Conservation (phyloP, 1,139 yeast species). For the Tardiomyces blankii region DNA sequence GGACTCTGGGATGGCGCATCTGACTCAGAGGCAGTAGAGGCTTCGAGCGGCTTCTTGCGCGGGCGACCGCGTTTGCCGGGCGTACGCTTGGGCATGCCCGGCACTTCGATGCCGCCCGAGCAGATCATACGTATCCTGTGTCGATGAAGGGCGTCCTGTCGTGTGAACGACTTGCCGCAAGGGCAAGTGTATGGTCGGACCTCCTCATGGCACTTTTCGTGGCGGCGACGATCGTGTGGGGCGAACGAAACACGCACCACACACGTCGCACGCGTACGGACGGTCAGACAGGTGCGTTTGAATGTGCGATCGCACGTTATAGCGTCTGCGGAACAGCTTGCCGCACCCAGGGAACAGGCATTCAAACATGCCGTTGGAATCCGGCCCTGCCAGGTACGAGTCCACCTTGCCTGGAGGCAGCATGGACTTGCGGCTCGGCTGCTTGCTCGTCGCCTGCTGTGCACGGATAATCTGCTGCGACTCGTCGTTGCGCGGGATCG, state of each 20-base stretch:
- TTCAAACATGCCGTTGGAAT: constrained; percentile 48
- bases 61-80: constrained; percentile 24
- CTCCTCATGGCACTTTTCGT: constrained; percentile 68
- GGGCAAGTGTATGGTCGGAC: constrained; percentile 69
- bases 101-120: constrained; percentile 48
- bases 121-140: constrained; percentile 77
- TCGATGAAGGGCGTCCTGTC: constrained; percentile 79
- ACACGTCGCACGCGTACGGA: constrained; percentile 57
- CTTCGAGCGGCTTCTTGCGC: constrained; percentile 11
- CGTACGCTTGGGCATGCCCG: constrained; percentile 19
- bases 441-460: constrained; percentile 18
- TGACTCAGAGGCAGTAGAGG: constrained; percentile 9
- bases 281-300: constrained; percentile 94
- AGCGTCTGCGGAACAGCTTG: constrained; percentile 75
- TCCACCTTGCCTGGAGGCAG: constrained; percentile 88
- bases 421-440: constrained; percentile 38
- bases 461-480: constrained; percentile 23
- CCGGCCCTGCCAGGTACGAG: constrained; percentile 71
- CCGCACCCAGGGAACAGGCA: constrained; percentile 77
- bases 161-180: constrained; percentile 85
- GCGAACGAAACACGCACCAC: constrained; percentile 61
- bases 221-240: constrained; percentile 90
- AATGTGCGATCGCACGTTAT: constrained; percentile 92
- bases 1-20: constrained; percentile 12
- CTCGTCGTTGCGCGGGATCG: constrained; percentile 22